A percentile compares a stretch with the other conserved stretches of the same genome.
These are phyloP conservation scores for Ceratocystiopsis brevicomis DNA, from an alignment of 2,329 filamentous ascomycete genomes.

Conservation along the genomic window DNA sequence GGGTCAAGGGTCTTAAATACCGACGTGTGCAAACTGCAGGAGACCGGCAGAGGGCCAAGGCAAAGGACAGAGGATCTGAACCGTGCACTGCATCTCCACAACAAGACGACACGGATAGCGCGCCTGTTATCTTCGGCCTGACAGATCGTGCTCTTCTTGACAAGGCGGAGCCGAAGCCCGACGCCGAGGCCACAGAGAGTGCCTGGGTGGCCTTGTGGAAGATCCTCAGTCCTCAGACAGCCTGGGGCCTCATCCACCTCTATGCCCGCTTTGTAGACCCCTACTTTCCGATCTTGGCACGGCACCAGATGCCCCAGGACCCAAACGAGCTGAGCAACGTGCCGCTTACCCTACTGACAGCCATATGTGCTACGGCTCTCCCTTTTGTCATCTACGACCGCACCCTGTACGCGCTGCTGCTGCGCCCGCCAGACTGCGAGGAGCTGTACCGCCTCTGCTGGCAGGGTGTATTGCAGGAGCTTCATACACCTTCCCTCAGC, in stretches of 20 bases:
- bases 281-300: constrained; percentile 23
- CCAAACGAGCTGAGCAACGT: constrained; percentile 16
- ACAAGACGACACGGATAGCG: too few species aligned
- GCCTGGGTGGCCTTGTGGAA: constrained; percentile 14
- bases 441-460: constrained; percentile 16
- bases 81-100: too few species aligned
- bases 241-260: constrained; percentile 20
- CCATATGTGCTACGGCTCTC: constrained; percentile 24
- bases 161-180: constrained; percentile 17
- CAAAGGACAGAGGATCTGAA: background rate
- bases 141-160: constrained; percentile 15
- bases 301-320: constrained; percentile 15
- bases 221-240: constrained; percentile 14
- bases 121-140: constrained; percentile 15
- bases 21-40: constrained; percentile 13
- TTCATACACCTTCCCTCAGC: constrained; percentile 16
- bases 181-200: constrained; percentile 9
- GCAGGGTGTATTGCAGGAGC: constrained; percentile 14
- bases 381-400: constrained; percentile 25
- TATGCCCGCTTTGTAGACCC: constrained; percentile 24
- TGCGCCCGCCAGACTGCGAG: constrained; percentile 14
- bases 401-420: constrained; percentile 14
- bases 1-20: constrained; percentile 5
- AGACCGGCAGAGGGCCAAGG: constrained; percentile 8
- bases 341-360: constrained; percentile 20